Conservation (phyloP, 768 basidiomycete genomes). For the Tylopilus intermedius region DNA sequence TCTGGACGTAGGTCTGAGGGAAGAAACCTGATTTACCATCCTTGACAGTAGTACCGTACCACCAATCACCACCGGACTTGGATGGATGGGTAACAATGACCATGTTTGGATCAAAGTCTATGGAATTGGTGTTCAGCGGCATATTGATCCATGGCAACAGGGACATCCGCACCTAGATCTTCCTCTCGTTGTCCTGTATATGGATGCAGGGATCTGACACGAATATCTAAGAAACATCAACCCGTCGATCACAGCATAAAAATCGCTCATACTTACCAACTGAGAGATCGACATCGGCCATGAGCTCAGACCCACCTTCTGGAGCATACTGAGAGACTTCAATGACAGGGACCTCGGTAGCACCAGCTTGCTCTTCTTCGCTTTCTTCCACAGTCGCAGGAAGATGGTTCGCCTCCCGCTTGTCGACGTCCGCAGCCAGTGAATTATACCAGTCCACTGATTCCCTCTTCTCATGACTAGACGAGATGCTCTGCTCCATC, state of each 20-base stretch:
- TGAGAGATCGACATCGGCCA: conserved; percentile 70
- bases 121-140: conserved; percentile 1
- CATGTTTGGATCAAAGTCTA: conserved; percentile 77
- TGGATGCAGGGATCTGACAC: conserved; percentile 75
- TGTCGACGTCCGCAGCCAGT: conserved; percentile 64
- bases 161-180: conserved; percentile 68
- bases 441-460: conserved; percentile 91
- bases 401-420: conserved; percentile 38
- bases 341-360: conserved; percentile 46
- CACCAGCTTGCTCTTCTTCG: conserved; percentile 43
- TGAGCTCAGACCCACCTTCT: conserved; percentile 43
- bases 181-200: conserved; percentile 85
- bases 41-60: conserved; percentile 71
- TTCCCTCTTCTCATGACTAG: conserved; percentile 52
- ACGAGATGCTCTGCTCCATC: conserved; percentile 15
- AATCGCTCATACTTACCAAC: conserved; percentile 38
- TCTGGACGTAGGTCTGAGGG: conserved; percentile 84
- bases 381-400: conserved; percentile 58
- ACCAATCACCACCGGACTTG: conserved; percentile 86
- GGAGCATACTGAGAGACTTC: conserved; percentile 45
- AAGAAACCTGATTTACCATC: conserved; percentile 78
- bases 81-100: conserved; percentile 81
- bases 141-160: background rate
- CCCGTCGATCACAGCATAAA: too few relatives aligned
- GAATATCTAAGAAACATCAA: conserved; percentile 45